These are phyloP conservation scores for Magnolia officinalis DNA, from an alignment of 164 flowering plant genomes.

Conservation along the genomic window DNA sequence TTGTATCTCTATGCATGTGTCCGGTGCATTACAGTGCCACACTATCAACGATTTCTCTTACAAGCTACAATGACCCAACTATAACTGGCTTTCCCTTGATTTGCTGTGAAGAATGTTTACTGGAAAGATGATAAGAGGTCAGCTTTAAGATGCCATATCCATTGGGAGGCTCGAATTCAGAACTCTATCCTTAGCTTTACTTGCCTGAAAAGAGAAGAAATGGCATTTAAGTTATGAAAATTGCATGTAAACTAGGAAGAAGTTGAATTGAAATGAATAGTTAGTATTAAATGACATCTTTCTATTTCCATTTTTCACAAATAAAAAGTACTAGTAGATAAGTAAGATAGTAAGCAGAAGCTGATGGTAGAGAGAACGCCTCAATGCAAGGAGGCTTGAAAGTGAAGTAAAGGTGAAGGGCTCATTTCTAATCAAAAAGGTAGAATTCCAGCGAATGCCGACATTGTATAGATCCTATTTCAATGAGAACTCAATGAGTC, in stretches of 20 bases:
- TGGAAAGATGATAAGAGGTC: neutral
- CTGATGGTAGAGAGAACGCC: too few relatives aligned
- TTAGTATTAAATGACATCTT: too few relatives aligned
- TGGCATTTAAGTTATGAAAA: neutral
- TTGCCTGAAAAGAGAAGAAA: conserved; percentile 7
- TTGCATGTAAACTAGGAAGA: neutral
- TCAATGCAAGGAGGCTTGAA: too few relatives aligned
- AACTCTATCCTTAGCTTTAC: conserved; percentile 13
- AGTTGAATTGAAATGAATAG: neutral
- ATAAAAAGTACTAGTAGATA: too few relatives aligned
- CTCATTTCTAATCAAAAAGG: too few relatives aligned
- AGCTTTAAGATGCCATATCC: neutral
- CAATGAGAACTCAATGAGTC: too few relatives aligned
- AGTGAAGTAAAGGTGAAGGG: too few relatives aligned
- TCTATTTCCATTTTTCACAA: too few relatives aligned
- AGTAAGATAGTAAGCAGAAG: too few relatives aligned
- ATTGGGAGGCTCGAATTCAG: conserved; percentile 1
- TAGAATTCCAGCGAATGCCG: too few relatives aligned
- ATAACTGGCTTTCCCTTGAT: neutral
- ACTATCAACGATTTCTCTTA: neutral
- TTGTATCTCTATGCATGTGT: neutral
- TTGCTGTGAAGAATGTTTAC: neutral
- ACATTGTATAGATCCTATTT: too few relatives aligned
- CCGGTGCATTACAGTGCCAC: neutral
- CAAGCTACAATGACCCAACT: neutral